These are phyloP conservation scores for Aspergillus coremiiformis DNA, from an alignment of 495 filamentous ascomycete genomes.

Conservation along the genomic window DNA sequence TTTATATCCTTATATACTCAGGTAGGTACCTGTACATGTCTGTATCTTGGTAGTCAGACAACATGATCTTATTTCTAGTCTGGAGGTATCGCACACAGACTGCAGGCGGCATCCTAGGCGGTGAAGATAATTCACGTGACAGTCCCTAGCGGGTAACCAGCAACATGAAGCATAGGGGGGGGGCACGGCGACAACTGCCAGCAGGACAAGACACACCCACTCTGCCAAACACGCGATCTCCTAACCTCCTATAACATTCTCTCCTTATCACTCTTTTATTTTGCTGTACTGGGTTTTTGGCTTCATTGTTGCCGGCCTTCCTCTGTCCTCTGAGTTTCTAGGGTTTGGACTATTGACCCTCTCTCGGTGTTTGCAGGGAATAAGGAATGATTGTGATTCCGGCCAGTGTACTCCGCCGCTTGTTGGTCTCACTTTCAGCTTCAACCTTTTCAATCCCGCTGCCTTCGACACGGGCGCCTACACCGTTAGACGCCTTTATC, in stretches of 20 bases:
- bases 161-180: slow-evolving; percentile 19
- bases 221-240: slow-evolving; percentile 15
- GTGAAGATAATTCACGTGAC: slow-evolving; percentile 17
- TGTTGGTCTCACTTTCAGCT: slow-evolving; percentile 30
- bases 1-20: background rate
- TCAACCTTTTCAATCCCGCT: slow-evolving; percentile 16
- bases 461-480: slow-evolving; percentile 13
- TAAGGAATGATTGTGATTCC: slow-evolving; percentile 26
- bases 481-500: slow-evolving; percentile 1
- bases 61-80: background rate
- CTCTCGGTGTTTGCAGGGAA: slow-evolving; percentile 13
- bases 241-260: slow-evolving; percentile 3
- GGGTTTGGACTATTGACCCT: background rate
- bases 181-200: slow-evolving; percentile 17
- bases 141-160: slow-evolving; percentile 11
- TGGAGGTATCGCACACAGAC: too few species aligned
- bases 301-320: background rate
- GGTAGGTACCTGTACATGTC: background rate
- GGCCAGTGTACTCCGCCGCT: slow-evolving; percentile 24
- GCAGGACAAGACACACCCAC: slow-evolving; percentile 10
- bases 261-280: slow-evolving; percentile 4
- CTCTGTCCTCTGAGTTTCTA: background rate
- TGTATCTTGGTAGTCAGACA: too few species aligned
- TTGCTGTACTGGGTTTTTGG: background rate
- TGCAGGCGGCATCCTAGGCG: slow-evolving; percentile 1